Conservation (phyloP, 163 green algal species). For the Chlorella variabilis region DNA sequence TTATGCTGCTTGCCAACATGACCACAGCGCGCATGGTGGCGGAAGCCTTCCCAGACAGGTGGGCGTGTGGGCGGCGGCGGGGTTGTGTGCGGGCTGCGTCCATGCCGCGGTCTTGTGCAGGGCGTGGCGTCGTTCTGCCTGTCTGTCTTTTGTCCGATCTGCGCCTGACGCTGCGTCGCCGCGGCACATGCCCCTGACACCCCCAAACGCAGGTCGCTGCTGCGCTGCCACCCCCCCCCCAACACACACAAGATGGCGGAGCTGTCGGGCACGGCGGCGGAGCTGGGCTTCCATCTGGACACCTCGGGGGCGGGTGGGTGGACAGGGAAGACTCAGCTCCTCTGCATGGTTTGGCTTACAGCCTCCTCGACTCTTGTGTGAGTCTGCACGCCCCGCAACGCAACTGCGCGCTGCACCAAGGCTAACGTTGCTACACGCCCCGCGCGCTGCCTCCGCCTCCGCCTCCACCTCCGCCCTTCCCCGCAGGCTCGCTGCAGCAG, state of each 20-base stretch:
- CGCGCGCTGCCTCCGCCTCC: too few relatives aligned
- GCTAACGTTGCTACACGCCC: too few relatives aligned
- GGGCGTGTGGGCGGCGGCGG: not conserved
- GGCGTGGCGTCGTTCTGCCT: too few relatives aligned
- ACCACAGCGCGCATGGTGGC: conserved; percentile 63
- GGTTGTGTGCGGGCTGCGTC: too few relatives aligned
- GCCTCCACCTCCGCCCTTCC: not conserved
- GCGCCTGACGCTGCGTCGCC: too few relatives aligned
- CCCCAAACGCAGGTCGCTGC: conserved; percentile 57
- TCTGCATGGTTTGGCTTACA: too few relatives aligned
- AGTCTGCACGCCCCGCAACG: too few relatives aligned
- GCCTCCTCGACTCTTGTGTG: too few relatives aligned
- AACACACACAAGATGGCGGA: conserved; percentile 74
- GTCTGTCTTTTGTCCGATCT: too few relatives aligned
- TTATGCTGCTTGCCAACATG: conserved; percentile 86
- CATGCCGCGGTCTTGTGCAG: too few relatives aligned
- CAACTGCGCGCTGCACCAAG: too few relatives aligned
- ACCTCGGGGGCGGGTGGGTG: conserved; percentile 24
- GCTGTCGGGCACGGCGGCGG: conserved; percentile 37
- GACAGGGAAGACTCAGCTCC: too few relatives aligned
- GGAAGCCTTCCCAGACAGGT: conserved; percentile 56
- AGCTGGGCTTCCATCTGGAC: conserved; percentile 61
- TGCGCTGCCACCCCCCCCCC: conserved; percentile 82
- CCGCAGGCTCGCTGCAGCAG: conserved; percentile 50
- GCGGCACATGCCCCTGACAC: not conserved